Conservation (phyloP, 176 grass and related monocot species). For the Pontederia paniculata region DNA sequence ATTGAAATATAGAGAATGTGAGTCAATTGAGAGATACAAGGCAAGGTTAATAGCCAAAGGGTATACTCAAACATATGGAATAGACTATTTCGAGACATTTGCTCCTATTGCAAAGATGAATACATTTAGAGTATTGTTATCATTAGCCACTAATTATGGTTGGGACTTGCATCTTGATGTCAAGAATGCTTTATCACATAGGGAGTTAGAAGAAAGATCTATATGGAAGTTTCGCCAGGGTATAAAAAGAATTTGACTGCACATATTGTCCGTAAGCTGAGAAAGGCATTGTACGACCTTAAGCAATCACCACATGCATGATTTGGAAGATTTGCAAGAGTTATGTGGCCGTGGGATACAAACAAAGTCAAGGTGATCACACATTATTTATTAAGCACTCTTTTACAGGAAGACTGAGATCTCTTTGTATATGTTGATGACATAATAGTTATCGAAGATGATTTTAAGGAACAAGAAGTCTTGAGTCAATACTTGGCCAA, state of each 20-base stretch:
- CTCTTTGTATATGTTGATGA: slow-evolving; percentile 1
- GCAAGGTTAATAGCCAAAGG: background rate
- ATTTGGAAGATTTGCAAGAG: background rate
- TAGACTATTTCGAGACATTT: background rate
- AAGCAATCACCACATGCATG: background rate
- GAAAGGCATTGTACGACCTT: background rate
- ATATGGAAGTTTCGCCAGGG: background rate
- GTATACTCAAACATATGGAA: too few relatives aligned
- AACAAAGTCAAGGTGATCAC: background rate
- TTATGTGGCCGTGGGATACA: background rate
- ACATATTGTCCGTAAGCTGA: background rate
- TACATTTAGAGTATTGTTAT: background rate
- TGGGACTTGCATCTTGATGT: background rate
- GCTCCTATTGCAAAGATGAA: background rate
- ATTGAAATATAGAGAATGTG: background rate
- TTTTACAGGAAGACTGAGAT: background rate
- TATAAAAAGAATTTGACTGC: background rate
- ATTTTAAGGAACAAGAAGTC: background rate
- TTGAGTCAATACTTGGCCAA: too few relatives aligned
- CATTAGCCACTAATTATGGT: background rate
- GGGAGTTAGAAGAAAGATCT: background rate
- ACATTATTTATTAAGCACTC: slow-evolving; percentile 3
- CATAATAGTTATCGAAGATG: background rate
- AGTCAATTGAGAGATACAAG: background rate
- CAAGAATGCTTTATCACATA: background rate